phyloP scores from a whole-genome alignment of 768 basidiomycete species.

The Tremella fuciformis region DNA sequence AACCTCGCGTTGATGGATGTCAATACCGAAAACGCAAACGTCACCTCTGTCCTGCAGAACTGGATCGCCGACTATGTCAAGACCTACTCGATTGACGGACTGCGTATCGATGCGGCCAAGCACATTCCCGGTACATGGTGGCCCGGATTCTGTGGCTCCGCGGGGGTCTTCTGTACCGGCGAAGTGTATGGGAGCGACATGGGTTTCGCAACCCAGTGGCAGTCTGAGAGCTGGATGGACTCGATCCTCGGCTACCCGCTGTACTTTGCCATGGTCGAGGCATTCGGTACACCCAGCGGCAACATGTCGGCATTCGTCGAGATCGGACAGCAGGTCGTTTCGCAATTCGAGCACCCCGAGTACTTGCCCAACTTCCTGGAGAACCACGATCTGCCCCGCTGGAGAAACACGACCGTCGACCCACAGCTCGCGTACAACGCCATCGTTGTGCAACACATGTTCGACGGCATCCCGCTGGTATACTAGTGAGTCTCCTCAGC shows the following conservation, averaged over 20 bases:
- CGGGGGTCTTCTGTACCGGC: conserved; percentile 82
- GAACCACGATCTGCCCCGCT: conserved; percentile 50
- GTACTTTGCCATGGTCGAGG: conserved; percentile 40
- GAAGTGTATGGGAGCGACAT: conserved; percentile 69
- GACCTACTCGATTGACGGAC: conserved; percentile 75
- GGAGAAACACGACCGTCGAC: conserved; percentile 42
- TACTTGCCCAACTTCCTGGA: conserved; percentile 48
- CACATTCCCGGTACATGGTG: conserved; percentile 75
- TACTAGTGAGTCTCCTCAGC: conserved; percentile 24
- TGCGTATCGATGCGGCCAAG: conserved; percentile 66
- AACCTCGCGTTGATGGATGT: conserved; percentile 73
- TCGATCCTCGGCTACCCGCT: conserved; percentile 45
- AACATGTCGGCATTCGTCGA: conserved; percentile 46
- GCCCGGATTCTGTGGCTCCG: conserved; percentile 68
- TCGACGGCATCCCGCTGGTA: conserved; percentile 47
- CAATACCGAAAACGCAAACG: conserved; percentile 68
- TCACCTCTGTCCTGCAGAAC: conserved; percentile 61
- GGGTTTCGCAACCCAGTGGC: conserved; percentile 34
- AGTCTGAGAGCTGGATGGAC: conserved; percentile 45
- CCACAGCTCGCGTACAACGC: conserved; percentile 48
- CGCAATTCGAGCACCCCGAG: conserved; percentile 36
- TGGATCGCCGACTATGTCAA: conserved; percentile 70
- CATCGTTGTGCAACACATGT: conserved; percentile 46
- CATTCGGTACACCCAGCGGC: conserved; percentile 36
- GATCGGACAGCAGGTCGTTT: conserved; percentile 30